Conservation (phyloP, 768 basidiomycete species). For the Tricholoma sp. region DNA sequence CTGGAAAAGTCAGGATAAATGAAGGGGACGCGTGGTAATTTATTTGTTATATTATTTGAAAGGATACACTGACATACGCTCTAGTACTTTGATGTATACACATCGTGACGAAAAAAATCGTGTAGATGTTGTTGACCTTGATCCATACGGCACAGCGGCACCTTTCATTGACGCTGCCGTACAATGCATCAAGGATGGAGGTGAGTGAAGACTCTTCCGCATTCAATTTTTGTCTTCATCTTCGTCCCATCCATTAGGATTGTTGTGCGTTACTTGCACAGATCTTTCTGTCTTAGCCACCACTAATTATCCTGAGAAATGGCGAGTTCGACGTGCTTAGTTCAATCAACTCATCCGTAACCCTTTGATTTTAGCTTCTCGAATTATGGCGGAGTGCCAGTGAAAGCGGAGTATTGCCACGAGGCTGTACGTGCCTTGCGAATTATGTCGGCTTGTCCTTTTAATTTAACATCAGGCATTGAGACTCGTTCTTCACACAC, state of each 20-base stretch:
- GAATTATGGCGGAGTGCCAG: conserved; percentile 89
- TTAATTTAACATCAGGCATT: conserved; percentile 54
- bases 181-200: conserved; percentile 84
- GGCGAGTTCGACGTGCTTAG: conserved; percentile 41
- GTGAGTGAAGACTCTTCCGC: conserved; percentile 33
- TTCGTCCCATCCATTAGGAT: conserved; percentile 40
- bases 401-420: conserved; percentile 93
- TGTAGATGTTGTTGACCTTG: conserved; percentile 95
- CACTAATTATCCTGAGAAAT: conserved; percentile 94
- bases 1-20: conserved; percentile 71
- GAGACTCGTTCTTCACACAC: conserved; percentile 80
- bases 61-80: background rate
- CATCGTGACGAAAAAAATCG: conserved; percentile 69
- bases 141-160: conserved; percentile 96
- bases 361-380: conserved; percentile 44
- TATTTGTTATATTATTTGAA: background rate
- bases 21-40: conserved; percentile 92
- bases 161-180: conserved; percentile 96
- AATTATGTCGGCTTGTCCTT: background rate
- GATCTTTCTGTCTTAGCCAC: conserved; percentile 93
- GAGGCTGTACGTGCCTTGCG: conserved; percentile 63
- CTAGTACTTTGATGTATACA: conserved; percentile 84
- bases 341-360: background rate
- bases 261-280: conserved; percentile 95
- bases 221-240: background rate